Conservation (phyloP, 2,329 filamentous ascomycete genomes). For the Neofusicoccum sp. region DNA sequence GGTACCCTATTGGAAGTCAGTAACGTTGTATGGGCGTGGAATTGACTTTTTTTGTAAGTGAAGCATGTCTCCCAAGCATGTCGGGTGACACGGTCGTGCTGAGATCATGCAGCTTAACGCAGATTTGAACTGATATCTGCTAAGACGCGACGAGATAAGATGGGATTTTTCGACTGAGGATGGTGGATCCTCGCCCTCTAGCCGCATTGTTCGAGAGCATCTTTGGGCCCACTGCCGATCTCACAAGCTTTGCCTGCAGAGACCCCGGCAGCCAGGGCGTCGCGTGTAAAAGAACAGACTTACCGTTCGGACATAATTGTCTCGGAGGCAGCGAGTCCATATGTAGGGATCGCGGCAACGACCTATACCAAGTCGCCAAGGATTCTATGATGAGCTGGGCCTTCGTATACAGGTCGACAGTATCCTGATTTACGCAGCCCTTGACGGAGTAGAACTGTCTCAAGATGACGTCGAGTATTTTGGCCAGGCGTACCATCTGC, state of each 20-base stretch:
- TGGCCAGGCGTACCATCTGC: constrained; percentile 7
- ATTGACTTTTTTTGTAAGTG: constrained; percentile 4
- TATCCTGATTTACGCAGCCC: constrained; percentile 6
- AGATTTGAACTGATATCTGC: too few species aligned
- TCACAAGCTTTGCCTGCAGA: too few species aligned
- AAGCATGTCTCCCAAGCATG: too few species aligned
- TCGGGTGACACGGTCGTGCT: too few species aligned
- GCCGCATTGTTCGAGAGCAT: neutral
- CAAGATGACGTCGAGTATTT: constrained; percentile 5
- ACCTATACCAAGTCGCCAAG: neutral
- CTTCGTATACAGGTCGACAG: constrained; percentile 2
- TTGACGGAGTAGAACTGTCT: constrained; percentile 11
- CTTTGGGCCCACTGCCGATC: too few species aligned
- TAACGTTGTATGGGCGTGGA: constrained; percentile 5
- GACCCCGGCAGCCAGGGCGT: neutral
- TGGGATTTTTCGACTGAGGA: neutral
- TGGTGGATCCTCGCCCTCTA: neutral
- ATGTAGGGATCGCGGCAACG: neutral
- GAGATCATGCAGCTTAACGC: too few species aligned
- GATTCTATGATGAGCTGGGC: constrained; percentile 7
- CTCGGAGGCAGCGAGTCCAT: constrained; percentile 4
- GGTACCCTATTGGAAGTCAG: constrained; percentile 7
- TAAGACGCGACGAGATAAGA: too few species aligned
- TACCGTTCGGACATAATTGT: constrained; percentile 9
- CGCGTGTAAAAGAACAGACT: neutral